Percentiles rank a stretch among this genome's conserved stretches.
Conservation (phyloP, 371 early-diverging fungal species). For the Rhizomucor pusillus region DNA sequence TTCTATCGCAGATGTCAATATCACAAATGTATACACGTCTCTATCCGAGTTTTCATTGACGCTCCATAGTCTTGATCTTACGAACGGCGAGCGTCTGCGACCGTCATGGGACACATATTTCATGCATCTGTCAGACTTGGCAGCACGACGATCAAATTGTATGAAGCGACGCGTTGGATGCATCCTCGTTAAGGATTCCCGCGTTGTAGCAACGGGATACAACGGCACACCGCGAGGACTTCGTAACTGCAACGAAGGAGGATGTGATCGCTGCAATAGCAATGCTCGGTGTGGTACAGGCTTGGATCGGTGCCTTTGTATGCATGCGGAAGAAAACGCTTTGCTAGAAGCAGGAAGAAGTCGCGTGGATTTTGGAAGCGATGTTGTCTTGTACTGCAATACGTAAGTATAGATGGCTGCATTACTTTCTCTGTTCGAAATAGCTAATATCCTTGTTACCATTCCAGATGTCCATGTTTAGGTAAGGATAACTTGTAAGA, state of each 20-base stretch:
- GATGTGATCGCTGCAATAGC: conserved; percentile 92
- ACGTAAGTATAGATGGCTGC: conserved; percentile 47
- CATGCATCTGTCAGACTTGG: conserved; percentile 92
- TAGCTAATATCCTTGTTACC: neutral
- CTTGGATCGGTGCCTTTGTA: conserved; percentile 90
- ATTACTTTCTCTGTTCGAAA: neutral
- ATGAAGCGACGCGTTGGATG: conserved; percentile 99
- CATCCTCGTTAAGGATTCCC: conserved; percentile 85
- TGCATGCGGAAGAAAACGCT: conserved; percentile 99
- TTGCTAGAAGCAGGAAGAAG: conserved; percentile 92
- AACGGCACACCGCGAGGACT: conserved; percentile 96
- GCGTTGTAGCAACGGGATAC: conserved; percentile 96
- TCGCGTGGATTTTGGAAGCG: conserved; percentile 61
- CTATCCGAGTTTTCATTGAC: conserved; percentile 20
- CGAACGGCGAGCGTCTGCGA: conserved; percentile 71
- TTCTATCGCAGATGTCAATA: conserved; percentile 53
- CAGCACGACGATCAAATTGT: conserved; percentile 83
- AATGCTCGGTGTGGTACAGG: conserved; percentile 73
- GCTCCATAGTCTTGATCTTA: conserved; percentile 46
- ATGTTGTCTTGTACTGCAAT: conserved; percentile 88
- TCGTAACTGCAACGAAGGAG: conserved; percentile 93
- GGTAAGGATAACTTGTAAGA: conserved; percentile 32
- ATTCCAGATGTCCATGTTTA: conserved; percentile 65
- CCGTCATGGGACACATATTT: conserved; percentile 98
- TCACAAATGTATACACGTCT: conserved; percentile 57